These are phyloP conservation scores for Fusarium odoratissimum DNA, from an alignment of 2,329 filamentous ascomycete genomes.

Conservation along the genomic window DNA sequence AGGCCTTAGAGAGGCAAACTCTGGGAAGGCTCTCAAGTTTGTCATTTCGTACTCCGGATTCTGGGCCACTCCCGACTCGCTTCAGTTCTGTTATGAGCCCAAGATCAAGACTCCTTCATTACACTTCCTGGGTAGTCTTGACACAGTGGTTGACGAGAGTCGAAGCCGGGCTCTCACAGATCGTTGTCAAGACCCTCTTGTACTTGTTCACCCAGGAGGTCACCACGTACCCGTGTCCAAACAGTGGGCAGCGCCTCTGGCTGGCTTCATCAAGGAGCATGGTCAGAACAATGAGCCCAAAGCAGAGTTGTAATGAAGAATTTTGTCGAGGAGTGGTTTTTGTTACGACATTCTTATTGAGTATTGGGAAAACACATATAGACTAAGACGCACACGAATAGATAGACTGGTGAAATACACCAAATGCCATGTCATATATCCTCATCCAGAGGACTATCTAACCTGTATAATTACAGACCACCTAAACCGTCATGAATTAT, in stretches of 20 bases:
- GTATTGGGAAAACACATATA: constrained; percentile 14
- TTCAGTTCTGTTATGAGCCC: constrained; percentile 76
- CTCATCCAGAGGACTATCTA: constrained; percentile 49
- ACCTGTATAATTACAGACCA: constrained; percentile 52
- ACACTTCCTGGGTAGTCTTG: constrained; percentile 85
- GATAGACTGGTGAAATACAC: constrained; percentile 43
- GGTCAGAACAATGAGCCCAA: constrained; percentile 44
- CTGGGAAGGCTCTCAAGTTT: constrained; percentile 68
- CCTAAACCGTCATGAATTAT: constrained; percentile 46
- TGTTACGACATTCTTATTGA: neutral
- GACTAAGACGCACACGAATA: constrained; percentile 34
- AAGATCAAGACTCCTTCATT: constrained; percentile 80
- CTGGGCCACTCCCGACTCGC: constrained; percentile 68
- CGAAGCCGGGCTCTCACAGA: constrained; percentile 76
- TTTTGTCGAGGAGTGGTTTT: neutral
- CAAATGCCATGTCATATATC: constrained; percentile 47
- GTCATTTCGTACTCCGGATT: constrained; percentile 84
- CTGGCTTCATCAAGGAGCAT: constrained; percentile 72
- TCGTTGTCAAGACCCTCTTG: constrained; percentile 65
- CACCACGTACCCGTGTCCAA: constrained; percentile 89
- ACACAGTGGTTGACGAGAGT: constrained; percentile 87
- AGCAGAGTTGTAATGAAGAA: constrained; percentile 39
- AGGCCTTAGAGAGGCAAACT: constrained; percentile 62
- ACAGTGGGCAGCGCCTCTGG: constrained; percentile 81
- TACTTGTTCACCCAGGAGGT: constrained; percentile 83